Evolutionary conservation across 805 yeast species (phyloP), one percentile per base, ranked within the genome.

Genomic region (Tetrapisispora phaffii): DNA sequence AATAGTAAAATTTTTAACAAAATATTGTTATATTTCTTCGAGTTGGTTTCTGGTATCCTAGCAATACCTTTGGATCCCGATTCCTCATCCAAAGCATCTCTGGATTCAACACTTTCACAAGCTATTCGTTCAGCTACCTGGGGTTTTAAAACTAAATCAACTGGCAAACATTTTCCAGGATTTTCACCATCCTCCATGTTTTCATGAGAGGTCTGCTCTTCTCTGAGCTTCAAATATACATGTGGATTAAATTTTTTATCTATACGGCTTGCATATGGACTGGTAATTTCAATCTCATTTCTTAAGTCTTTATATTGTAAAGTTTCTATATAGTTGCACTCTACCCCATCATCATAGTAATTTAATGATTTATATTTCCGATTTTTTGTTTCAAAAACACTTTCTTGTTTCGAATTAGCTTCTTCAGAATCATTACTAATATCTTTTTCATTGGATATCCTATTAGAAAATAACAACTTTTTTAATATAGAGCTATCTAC

Each of bases 261-360:
- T 16, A 22, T 31, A 17, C 19, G 16, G 17, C 12, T 17, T 15
- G 23, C 34, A 39, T 50, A 50, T 1, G 61, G 57, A 24, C 51
- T 54, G 1, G 54, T 41, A 12, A 58, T 53, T 26, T 52, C 50
- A 28, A 53, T 31, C 10, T 54, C 51, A 6, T 53, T 55, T 23
- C 47, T 51, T 15, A 43, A 43, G 6, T 48, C 45, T 33, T 49
- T 51, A 23, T 40, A 45, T 32, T 58, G 48, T 50, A 58, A 21
- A 47, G 54, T 39, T 49, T 60, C 49, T 40, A 51, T 36, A 38
- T 38, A 38, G 22, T 45, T 31, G 17, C 29, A 29, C 17, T 22
- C 23, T 19, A 9, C 7, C 5, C 16, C 21, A 22, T 21, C 23
- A 28, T 28, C 31, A 9, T 6, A 3, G 13, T 28, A 28, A 28